Evolutionary conservation across 768 basidiomycete genomes (phyloP).

Genomic region (Coprinopsis marcescibilis): DNA sequence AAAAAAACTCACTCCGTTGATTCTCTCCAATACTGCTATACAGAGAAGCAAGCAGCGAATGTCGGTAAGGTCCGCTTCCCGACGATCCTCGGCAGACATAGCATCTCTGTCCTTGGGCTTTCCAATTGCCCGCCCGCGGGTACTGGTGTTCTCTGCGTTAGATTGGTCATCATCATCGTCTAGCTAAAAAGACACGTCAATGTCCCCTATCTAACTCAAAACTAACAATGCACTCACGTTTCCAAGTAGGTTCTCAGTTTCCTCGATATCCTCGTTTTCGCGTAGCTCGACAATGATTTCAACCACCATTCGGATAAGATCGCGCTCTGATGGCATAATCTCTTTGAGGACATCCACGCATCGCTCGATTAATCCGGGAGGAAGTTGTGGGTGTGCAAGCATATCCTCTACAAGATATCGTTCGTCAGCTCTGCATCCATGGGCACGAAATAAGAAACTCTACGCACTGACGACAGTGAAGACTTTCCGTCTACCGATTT

Average conservation of each 20-base stretch:
- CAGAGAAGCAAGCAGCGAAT: slow-evolving; percentile 78
- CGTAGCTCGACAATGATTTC: slow-evolving; percentile 33
- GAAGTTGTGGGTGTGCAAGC: slow-evolving; percentile 78
- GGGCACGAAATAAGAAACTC: background rate
- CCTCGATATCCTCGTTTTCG: slow-evolving; percentile 28
- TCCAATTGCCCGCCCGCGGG: slow-evolving; percentile 25
- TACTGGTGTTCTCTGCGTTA: slow-evolving; percentile 19
- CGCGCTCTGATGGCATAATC: slow-evolving; percentile 74
- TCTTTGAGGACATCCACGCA: slow-evolving; percentile 84
- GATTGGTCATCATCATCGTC: slow-evolving; percentile 7
- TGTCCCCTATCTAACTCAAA: no score
- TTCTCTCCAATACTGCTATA: slow-evolving; percentile 84
- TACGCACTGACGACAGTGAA: slow-evolving; percentile 81
- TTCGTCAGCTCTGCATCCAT: background rate
- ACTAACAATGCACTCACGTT: slow-evolving; percentile 12
- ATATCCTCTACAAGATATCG: slow-evolving; percentile 58
- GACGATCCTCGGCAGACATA: slow-evolving; percentile 61
- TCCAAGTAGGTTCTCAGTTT: slow-evolving; percentile 15
- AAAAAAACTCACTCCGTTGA: slow-evolving; percentile 66
- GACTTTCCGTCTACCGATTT: slow-evolving; percentile 89
- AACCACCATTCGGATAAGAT: slow-evolving; percentile 32
- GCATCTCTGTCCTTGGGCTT: slow-evolving; percentile 46
- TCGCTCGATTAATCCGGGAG: slow-evolving; percentile 68
- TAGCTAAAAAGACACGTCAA: background rate
- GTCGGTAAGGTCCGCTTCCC: slow-evolving; percentile 65